Conservation (phyloP, 2,329 filamentous ascomycete species). For the Bipolaris zeicola region DNA sequence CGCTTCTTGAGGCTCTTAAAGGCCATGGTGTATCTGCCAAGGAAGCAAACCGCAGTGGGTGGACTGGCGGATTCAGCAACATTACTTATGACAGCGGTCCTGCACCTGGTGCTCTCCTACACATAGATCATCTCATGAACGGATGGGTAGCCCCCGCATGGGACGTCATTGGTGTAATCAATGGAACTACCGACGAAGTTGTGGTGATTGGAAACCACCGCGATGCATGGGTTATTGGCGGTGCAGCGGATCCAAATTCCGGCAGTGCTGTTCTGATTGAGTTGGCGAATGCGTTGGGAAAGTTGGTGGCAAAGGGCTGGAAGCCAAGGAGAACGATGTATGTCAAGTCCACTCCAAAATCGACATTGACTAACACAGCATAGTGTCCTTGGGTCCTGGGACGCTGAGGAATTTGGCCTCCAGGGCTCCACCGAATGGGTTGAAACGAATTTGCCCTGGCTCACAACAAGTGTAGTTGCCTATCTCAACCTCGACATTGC, state of each 20-base stretch:
- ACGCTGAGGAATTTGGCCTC: slow-evolving; percentile 50
- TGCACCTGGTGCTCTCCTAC: slow-evolving; percentile 58
- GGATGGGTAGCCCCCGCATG: slow-evolving; percentile 82
- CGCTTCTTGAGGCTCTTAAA: slow-evolving; percentile 79
- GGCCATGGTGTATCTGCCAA: slow-evolving; percentile 70
- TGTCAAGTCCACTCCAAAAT: slow-evolving; percentile 45
- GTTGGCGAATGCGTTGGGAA: slow-evolving; percentile 56
- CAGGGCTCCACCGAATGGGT: slow-evolving; percentile 55
- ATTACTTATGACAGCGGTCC: slow-evolving; percentile 43
- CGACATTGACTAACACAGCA: slow-evolving; percentile 46
- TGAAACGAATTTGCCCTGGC: slow-evolving; percentile 56
- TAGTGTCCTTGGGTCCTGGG: slow-evolving; percentile 51
- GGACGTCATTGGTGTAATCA: slow-evolving; percentile 73
- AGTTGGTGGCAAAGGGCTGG: slow-evolving; percentile 56
- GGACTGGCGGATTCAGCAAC: slow-evolving; percentile 43
- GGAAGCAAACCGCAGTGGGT: slow-evolving; percentile 47
- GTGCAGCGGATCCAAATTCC: slow-evolving; percentile 59
- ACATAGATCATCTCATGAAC: slow-evolving; percentile 70
- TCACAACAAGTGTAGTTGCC: slow-evolving; percentile 50
- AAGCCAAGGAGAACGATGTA: slow-evolving; percentile 58
- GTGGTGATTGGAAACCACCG: slow-evolving; percentile 60
- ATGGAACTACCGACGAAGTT: slow-evolving; percentile 63
- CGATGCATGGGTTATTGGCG: slow-evolving; percentile 61
- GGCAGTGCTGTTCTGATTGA: slow-evolving; percentile 58
- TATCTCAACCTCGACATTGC: slow-evolving; percentile 61